These are phyloP conservation scores for Cudoniella acicularis DNA, from an alignment of 495 filamentous ascomycete species.

Conservation along the genomic window DNA sequence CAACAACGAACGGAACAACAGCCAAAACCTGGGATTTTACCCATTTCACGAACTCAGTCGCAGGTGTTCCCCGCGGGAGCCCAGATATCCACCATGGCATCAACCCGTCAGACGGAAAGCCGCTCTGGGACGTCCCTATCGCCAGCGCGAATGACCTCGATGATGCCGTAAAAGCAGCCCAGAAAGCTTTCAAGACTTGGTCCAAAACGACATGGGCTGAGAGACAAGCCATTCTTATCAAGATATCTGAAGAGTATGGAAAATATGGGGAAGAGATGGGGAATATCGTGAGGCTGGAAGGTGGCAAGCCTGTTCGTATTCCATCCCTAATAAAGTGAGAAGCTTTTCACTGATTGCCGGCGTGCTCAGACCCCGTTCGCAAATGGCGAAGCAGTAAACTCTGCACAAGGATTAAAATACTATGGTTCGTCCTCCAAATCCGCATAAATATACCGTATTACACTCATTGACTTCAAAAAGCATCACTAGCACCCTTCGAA, in stretches of 20 bases:
- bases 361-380: conserved; percentile 20
- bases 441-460: neutral
- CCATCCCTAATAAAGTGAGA: neutral
- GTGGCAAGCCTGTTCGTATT: conserved; percentile 25
- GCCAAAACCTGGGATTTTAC: too few relatives aligned
- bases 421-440: conserved; percentile 10
- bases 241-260: conserved; percentile 8
- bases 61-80: conserved; percentile 35
- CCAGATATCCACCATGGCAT: conserved; percentile 39
- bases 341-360: neutral
- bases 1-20: neutral
- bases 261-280: conserved; percentile 20
- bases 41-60: conserved; percentile 43
- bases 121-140: conserved; percentile 51
- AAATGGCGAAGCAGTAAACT: conserved; percentile 13
- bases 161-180: conserved; percentile 46
- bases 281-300: conserved; percentile 18
- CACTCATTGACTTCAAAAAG: neutral
- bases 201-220: conserved; percentile 29
- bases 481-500: neutral
- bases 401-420: conserved; percentile 12
- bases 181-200: conserved; percentile 50
- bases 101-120: conserved; percentile 47
- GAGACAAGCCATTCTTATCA: conserved; percentile 11
- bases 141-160: conserved; percentile 49